phyloP scores from a whole-genome alignment of 441 rosid genomes.

The Arabidopsis lyrata region DNA sequence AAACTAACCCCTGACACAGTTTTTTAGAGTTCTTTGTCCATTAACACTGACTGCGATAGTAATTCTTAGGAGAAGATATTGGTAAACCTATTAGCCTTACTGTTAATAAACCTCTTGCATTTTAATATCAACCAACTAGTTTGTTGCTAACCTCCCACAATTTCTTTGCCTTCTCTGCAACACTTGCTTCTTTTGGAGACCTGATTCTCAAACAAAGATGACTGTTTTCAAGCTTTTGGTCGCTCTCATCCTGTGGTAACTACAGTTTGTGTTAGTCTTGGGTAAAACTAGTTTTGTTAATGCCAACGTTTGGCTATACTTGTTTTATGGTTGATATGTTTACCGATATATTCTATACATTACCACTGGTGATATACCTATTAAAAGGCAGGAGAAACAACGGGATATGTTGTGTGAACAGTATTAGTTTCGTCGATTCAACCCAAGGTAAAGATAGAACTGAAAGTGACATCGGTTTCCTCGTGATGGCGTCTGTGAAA shows the following conservation, averaged over 20 bases:
- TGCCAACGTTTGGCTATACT: not conserved
- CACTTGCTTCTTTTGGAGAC: constrained; percentile 71
- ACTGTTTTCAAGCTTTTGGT: constrained; percentile 78
- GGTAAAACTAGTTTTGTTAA: not conserved
- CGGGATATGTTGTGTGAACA: constrained; percentile 72
- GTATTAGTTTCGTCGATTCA: constrained; percentile 71
- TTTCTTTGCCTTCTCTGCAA: constrained; percentile 64
- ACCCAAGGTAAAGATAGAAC: constrained; percentile 72
- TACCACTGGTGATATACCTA: constrained; percentile 75
- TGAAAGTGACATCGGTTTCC: constrained; percentile 61
- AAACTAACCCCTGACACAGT: constrained; percentile 18
- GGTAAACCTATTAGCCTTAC: not conserved
- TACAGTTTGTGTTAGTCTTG: not conserved
- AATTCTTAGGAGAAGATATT: constrained; percentile 12
- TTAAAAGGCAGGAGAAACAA: constrained; percentile 75
- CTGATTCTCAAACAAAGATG: constrained; percentile 71
- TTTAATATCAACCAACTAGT: constrained; percentile 55
- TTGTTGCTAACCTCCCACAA: constrained; percentile 77
- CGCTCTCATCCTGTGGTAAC: constrained; percentile 53
- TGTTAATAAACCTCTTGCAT: constrained; percentile 9
- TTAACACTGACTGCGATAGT: constrained; percentile 8
- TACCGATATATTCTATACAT: constrained; percentile 63
- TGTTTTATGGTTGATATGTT: constrained; percentile 46
- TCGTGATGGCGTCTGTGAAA: constrained; percentile 70
- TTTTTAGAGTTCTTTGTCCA: constrained; percentile 9